Base-by-base conservation (phyloP, 495 filamentous ascomycete species). In the Venustampulla echinocandica region DNA sequence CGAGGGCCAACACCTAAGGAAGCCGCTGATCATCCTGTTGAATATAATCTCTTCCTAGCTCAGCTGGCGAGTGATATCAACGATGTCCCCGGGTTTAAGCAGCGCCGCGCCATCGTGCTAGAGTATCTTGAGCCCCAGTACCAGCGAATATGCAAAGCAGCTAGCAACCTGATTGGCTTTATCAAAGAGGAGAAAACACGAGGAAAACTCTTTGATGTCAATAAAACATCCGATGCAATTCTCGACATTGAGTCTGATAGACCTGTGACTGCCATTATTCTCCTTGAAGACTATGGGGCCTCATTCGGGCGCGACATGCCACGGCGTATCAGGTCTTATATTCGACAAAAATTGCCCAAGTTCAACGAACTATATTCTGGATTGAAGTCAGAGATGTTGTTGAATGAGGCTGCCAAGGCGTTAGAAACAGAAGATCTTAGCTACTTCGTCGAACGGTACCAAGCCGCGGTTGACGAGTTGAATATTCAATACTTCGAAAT, bases 41-140 rank as follows among this genome's bases (percentile, higher is more conserved):
- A n/a, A n/a, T n/a, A n/a, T n/a, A n/a, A n/a, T n/a, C n/a, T n/a
- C n/a, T n/a, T n/a, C n/a, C n/a, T n/a, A n/a, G n/a, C n/a, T n/a
- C n/a, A 30, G 27, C 27, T 7, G 27, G 46, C 46, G 10, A 15
- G 35, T 9, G 23, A 49, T 21, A 18, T 9, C 3, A 22, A 33
- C 24, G 24, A 48, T 3, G 4, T 34, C 4, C 1, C 2, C 6
- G 1, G 3, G 6, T 24, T 49, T 15, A 41, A 41, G n/a, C n/a
- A 21, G 10, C 25, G 22, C 3, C 9, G 46, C n/a, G 13, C 11
- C 1, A 18, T 14, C 6, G 27, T 22, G 2, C 2, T 49, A 10
- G 36, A 49, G 17, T 41, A 32, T 19, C 24, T 41, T 19, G 46
- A 41, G 24, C 25, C 36, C 2, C 46, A 49, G 15, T 42, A 49